phyloP scores from a whole-genome alignment of 352 stramenopile genomes.

The Labyrinthula sp. region DNA sequence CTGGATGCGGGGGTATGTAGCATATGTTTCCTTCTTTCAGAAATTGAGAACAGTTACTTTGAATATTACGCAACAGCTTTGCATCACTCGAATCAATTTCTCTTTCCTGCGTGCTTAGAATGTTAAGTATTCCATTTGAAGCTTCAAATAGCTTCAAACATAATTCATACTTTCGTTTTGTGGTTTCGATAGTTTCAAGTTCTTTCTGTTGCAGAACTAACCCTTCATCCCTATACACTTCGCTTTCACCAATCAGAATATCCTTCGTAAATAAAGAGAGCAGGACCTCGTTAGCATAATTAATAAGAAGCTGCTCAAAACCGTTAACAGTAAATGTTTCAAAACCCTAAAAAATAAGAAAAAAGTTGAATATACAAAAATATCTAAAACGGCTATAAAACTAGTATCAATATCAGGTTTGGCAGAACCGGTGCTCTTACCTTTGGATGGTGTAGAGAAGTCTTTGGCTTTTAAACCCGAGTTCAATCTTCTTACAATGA shows the following conservation, averaged over 20 bases:
- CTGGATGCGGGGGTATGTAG: slow-evolving; percentile 56
- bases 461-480: slow-evolving; percentile 52
- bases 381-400: slow-evolving; percentile 62
- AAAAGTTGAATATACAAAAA: no score
- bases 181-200: slow-evolving; percentile 9
- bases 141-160: slow-evolving; percentile 39
- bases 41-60: slow-evolving; percentile 30
- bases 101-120: slow-evolving; percentile 56
- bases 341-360: no score
- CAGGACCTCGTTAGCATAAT: slow-evolving; percentile 65
- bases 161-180: slow-evolving; percentile 22
- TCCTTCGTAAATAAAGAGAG: slow-evolving; percentile 67
- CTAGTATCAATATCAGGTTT: slow-evolving; percentile 61
- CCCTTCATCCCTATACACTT: slow-evolving; percentile 51
- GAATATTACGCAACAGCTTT: slow-evolving; percentile 12
- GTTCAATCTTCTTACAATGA: slow-evolving; percentile 61
- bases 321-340: slow-evolving; percentile 62
- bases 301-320: slow-evolving; percentile 65
- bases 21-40: no score
- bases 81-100: slow-evolving; percentile 48
- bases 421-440: slow-evolving; percentile 43
- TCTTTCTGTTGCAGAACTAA: slow-evolving; percentile 38
- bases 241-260: slow-evolving; percentile 38
- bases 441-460: no score
- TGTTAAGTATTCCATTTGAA: slow-evolving; percentile 36